These are phyloP conservation scores for Ramaria rubella DNA, from an alignment of 768 basidiomycete genomes.

Conservation along the genomic window DNA sequence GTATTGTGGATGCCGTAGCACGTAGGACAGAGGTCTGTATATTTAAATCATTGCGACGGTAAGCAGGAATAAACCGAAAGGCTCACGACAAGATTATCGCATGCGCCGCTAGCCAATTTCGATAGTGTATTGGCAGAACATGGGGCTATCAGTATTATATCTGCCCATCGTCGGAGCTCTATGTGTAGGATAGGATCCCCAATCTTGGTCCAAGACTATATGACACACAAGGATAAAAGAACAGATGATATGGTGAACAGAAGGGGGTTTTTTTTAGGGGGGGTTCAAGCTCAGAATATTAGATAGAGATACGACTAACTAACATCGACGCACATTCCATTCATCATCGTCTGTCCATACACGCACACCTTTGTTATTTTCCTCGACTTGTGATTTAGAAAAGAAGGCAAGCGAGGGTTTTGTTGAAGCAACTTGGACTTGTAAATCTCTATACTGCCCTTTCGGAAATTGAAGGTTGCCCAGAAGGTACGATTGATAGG, in stretches of 20 bases:
- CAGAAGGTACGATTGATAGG: no score
- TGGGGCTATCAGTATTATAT: slow-evolving; percentile 89
- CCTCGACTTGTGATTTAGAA: slow-evolving; percentile 37
- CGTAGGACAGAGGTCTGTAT: slow-evolving; percentile 71
- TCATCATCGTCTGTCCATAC: slow-evolving; percentile 93
- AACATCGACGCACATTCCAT: slow-evolving; percentile 63
- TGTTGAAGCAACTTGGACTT: slow-evolving; percentile 80
- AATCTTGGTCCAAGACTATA: slow-evolving; percentile 63
- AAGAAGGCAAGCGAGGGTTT: slow-evolving; percentile 73
- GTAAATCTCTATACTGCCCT: slow-evolving; percentile 64
- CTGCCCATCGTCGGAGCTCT: slow-evolving; percentile 90
- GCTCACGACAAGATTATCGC: slow-evolving; percentile 83
- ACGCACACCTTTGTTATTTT: slow-evolving; percentile 45
- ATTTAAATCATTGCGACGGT: neutral
- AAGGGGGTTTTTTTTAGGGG: neutral
- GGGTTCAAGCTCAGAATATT: neutral
- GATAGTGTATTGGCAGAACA: slow-evolving; percentile 96
- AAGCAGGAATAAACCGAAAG: neutral
- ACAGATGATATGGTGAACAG: neutral
- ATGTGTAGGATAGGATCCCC: slow-evolving; percentile 96
- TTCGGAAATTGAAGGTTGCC: neutral
- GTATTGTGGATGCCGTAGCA: slow-evolving; percentile 75
- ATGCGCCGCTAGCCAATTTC: slow-evolving; percentile 83
- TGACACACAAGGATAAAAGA: neutral
- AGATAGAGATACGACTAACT: neutral